Percentiles rank a stretch among this genome's conserved stretches.
Evolutionary conservation across 208 protist species (phyloP).

Genomic region (Leptomonas pyrrhocoris): DNA sequence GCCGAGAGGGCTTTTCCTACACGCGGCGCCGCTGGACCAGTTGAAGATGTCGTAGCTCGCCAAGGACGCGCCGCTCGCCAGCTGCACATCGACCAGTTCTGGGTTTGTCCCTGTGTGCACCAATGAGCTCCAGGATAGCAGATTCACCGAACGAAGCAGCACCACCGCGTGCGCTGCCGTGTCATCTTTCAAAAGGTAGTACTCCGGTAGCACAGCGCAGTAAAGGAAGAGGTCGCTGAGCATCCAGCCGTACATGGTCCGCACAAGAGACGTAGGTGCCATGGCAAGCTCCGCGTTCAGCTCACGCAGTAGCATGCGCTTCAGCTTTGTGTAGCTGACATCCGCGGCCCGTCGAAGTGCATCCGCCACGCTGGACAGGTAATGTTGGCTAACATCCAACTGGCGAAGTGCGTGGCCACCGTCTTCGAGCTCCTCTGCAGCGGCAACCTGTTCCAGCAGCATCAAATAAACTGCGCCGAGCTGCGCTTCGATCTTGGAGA

Average conservation of each 20-base stretch:
- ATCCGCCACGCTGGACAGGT: background rate
- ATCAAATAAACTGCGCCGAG: slow-evolving; percentile 25
- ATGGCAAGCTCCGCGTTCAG: slow-evolving; percentile 26
- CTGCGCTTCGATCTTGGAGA: slow-evolving; percentile 23
- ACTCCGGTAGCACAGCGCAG: slow-evolving; percentile 59
- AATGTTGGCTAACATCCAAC: slow-evolving; percentile 7
- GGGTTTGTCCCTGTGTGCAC: slow-evolving; percentile 19
- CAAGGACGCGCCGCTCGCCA: background rate
- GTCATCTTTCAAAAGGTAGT: slow-evolving; percentile 61
- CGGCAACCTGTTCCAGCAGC: slow-evolving; percentile 29
- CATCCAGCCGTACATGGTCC: slow-evolving; percentile 34
- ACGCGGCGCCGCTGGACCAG: slow-evolving; percentile 40
- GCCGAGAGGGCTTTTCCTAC: slow-evolving; percentile 16
- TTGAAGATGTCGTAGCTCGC: slow-evolving; percentile 44
- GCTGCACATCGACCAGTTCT: background rate
- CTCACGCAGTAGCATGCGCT: slow-evolving; percentile 41
- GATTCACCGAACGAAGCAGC: slow-evolving; percentile 54
- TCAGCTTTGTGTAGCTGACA: slow-evolving; percentile 35
- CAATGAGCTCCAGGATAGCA: slow-evolving; percentile 43
- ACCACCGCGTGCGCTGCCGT: slow-evolving; percentile 35
- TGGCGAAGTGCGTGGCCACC: slow-evolving; percentile 8
- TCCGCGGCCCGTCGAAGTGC: slow-evolving; percentile 34
- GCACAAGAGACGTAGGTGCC: slow-evolving; percentile 32
- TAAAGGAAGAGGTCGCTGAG: slow-evolving; percentile 48
- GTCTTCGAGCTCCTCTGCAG: slow-evolving; percentile 25